phyloP scores from a whole-genome alignment of 352 stramenopile species.

The Globisporangium lucens region DNA sequence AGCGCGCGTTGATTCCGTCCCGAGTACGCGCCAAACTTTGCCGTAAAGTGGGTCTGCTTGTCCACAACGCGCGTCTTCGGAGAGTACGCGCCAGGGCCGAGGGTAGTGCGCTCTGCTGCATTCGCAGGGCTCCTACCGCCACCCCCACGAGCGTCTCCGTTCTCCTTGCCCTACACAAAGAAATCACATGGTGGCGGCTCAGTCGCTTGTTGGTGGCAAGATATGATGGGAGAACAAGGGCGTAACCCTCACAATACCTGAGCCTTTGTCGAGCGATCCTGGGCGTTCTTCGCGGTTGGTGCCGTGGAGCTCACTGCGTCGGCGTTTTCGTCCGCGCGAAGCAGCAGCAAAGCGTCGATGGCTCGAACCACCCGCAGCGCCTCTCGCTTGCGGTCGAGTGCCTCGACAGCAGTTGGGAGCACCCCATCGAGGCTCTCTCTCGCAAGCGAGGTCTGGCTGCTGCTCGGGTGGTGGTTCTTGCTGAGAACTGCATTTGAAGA shows the following conservation, averaged over 20 bases:
- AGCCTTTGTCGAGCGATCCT: background rate
- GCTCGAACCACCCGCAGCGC: constrained; percentile 19
- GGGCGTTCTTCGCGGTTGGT: constrained; percentile 6
- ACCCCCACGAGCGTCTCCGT: too few species aligned
- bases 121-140: background rate
- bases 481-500: background rate
- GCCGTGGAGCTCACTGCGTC: background rate
- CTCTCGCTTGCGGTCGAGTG: constrained; percentile 23
- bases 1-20: background rate
- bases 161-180: background rate
- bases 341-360: constrained; percentile 27
- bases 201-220: background rate
- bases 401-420: constrained; percentile 20
- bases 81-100: constrained; percentile 7
- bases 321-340: background rate
- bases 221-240: background rate
- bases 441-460: too few species aligned
- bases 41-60: constrained; percentile 5
- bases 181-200: too few species aligned
- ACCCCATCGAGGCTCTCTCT: constrained; percentile 19
- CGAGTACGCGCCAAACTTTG: constrained; percentile 2
- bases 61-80: background rate
- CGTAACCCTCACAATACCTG: background rate
- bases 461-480: background rate
- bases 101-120: background rate